Base-by-base conservation (phyloP, 2,329 filamentous ascomycete species). In the Colletotrichum siamense region DNA sequence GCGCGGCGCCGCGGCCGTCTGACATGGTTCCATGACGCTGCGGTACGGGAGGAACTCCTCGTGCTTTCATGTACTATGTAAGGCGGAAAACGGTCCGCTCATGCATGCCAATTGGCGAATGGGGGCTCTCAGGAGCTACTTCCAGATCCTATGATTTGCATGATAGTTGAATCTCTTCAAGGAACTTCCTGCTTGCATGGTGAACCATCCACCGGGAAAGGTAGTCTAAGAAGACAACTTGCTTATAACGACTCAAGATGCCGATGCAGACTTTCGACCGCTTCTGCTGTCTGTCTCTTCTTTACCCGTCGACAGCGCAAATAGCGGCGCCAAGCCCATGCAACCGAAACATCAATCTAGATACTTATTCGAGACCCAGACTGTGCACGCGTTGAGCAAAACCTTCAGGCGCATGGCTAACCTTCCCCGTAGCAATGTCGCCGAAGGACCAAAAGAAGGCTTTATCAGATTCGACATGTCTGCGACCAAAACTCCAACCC, bases 71-170 rank as follows among this genome's bases (percentile, higher is more conserved):
- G 71, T 77, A 75, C 68, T 55, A 74, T 77, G 71, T 77, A 77
- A 66, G 71, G 75, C 75, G 75, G 75, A 77, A 75, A 77, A 75
- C 71, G 75, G 75, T 75, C 75, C 75, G 71, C 75, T 69, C 75
- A 70, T 77, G 75, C 75, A 77, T 55, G 52, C 30, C 34, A 49
- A 75, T 77, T 77, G 75, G 61, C 64, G 65, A 75, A 70, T 69
- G 34, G 28, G 39, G 66, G 65, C 34, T 62, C 61, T 61, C 36
- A 75, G 36, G 32, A 44, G 24, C 13, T 26, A n/a, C 65, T 55
- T 69, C 36, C 28, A 39, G 24, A 70, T 30, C 22, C 30, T 49
- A 71, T 76, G 75, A 39, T 75, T 66, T 77, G 61, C 75, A 71
- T 66, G 36, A 24, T 9, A 36, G 30, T 26, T 68, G 26, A 34